Evolutionary conservation across 306 rosid species (phyloP), one percentile per base, ranked within the genome.

Genomic region (Prunus persica): DNA sequence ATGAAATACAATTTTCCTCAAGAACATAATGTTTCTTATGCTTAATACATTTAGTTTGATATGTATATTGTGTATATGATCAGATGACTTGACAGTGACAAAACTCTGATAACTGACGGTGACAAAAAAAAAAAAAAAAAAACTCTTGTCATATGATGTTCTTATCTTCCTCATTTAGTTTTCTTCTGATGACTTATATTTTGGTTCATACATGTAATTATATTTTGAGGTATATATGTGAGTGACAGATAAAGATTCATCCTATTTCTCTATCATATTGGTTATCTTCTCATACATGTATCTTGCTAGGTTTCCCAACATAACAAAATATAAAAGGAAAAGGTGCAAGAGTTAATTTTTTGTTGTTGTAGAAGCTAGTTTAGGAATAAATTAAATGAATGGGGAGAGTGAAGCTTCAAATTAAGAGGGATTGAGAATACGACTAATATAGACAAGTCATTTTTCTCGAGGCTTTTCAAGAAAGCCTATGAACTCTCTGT

Each of bases 401-500:
- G 93, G 97, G 92, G 63, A 89, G 91, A 86, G 89, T 79, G 79
- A 91, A 89, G 82, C 91, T 91, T 65, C 86, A 82, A 80, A 87
- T 91, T 54, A 87, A 89, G 81, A 87, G 86, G 43, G 66, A 87
- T 89, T 65, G 94, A 89, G 80, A 87, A 84, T 69, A 68, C 70
- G 55, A 82, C 92, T 6, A 89, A 89, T 27, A 88, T 32, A 88
- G 97, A 77, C 93, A 89, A 72, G 90, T 91, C 75, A 91, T 92
- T 66, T 91, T 91, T 91, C 91, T 89, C 91, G 0, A 89, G 94
- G 2, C 76, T 91, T 18, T 76, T 88, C 78, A 91, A 89, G 75
- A 91, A 91, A 82, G 93, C 94, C 77, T 91, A 85, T 50, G 93
- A 89, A 79, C 86, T 89, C 64, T 88, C 93, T 67, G 92, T 91